phyloP scores from a whole-genome alignment of 2,329 filamentous ascomycete species.

The Aspergillus sp. region DNA sequence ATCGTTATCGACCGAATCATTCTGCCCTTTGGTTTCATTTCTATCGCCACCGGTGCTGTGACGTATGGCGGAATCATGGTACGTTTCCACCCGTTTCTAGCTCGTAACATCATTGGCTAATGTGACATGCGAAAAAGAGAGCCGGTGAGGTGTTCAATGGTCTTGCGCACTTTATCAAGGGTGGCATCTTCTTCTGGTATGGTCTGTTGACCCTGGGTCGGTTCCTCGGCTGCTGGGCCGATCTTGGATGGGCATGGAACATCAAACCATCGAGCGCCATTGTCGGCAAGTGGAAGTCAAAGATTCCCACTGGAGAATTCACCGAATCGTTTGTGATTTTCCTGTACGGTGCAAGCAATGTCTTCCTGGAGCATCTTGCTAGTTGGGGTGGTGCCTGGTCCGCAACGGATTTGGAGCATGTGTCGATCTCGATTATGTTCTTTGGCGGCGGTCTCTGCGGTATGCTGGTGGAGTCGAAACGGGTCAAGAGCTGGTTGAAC shows the following conservation, averaged over 20 bases:
- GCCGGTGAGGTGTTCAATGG: slow-evolving; percentile 72
- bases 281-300: slow-evolving; percentile 60
- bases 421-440: slow-evolving; percentile 90
- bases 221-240: slow-evolving; percentile 86
- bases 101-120: slow-evolving; percentile 7
- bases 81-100: slow-evolving; percentile 42
- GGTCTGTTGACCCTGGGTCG: slow-evolving; percentile 82
- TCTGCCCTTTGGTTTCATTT: slow-evolving; percentile 72
- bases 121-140: slow-evolving; percentile 50
- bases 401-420: slow-evolving; percentile 80
- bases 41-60: slow-evolving; percentile 68
- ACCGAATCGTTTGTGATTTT: slow-evolving; percentile 87
- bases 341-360: slow-evolving; percentile 82
- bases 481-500: slow-evolving; percentile 60
- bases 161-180: slow-evolving; percentile 90
- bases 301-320: slow-evolving; percentile 76
- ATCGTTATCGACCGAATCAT: slow-evolving; percentile 72
- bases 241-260: slow-evolving; percentile 96
- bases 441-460: slow-evolving; percentile 85
- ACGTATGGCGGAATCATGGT: slow-evolving; percentile 83
- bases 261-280: slow-evolving; percentile 61
- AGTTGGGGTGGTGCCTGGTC: slow-evolving; percentile 70
- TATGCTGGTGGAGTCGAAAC: slow-evolving; percentile 77
- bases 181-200: slow-evolving; percentile 92
- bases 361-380: slow-evolving; percentile 86